phyloP scores from a whole-genome alignment of 2,329 filamentous ascomycete genomes.

The Aureobasidium leucospermi region DNA sequence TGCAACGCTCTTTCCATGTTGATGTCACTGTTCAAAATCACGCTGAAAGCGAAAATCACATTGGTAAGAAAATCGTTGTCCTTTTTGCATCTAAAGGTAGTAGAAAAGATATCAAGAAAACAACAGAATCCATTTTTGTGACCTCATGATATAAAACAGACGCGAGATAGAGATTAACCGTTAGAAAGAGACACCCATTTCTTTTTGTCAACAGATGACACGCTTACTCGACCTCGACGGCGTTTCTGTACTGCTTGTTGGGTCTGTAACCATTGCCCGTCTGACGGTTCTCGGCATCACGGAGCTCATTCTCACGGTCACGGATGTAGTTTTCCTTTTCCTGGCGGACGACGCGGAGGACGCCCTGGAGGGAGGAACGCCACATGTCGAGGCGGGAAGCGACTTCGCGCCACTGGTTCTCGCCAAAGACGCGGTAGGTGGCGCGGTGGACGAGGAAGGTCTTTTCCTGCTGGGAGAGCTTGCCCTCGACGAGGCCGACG shows the following conservation, averaged over 20 bases:
- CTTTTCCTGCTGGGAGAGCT: slow-evolving; percentile 84
- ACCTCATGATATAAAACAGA: neutral
- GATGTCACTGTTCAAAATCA: too few relatives aligned
- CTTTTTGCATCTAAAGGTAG: neutral
- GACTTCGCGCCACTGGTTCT: slow-evolving; percentile 97
- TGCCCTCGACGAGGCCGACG: slow-evolving; percentile 89
- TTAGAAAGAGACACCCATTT: neutral
- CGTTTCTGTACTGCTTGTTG: slow-evolving; percentile 21
- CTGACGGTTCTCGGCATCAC: slow-evolving; percentile 14
- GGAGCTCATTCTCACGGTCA: slow-evolving; percentile 67
- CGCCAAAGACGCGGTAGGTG: slow-evolving; percentile 92
- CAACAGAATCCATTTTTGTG: neutral
- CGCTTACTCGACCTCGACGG: slow-evolving; percentile 22
- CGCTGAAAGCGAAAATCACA: too few relatives aligned
- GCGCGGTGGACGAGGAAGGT: slow-evolving; percentile 94
- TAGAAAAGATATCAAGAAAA: neutral
- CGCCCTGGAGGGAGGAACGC: slow-evolving; percentile 71
- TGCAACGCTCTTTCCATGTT: too few relatives aligned
- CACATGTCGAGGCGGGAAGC: slow-evolving; percentile 85
- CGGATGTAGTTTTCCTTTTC: slow-evolving; percentile 74
- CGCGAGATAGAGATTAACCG: neutral
- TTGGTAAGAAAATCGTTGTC: neutral
- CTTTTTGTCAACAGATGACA: neutral
- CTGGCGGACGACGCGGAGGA: slow-evolving; percentile 68
- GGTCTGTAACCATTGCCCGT: slow-evolving; percentile 22